Base-by-base conservation (phyloP, 768 basidiomycete species). In the Pulveroboletus sp. region DNA sequence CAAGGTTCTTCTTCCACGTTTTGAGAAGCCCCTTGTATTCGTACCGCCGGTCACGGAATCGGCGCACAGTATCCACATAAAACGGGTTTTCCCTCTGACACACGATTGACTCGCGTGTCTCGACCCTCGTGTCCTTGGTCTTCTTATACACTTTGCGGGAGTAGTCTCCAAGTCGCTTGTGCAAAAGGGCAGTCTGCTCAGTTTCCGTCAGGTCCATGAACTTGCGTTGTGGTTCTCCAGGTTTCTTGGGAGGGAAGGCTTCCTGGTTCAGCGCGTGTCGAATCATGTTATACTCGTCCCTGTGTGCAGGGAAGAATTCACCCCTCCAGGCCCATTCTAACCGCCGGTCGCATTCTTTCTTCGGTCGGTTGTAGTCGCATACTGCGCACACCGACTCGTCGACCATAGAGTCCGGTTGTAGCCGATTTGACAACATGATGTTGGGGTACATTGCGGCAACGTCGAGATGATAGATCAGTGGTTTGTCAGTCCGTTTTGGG, bases 391-490 rank as follows among this genome's bases (percentile, higher is more conserved):
- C 87, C 17, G 95, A 84, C 67, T 98, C 97, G 61, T 94, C 92
- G 10, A 97, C 87, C 73, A 98, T 89, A 2, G 97, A 97, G 69
- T 99, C 97, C 2, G 97, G 97, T 59, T 99, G 97, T 2, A 99
- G 78, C 29, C 97, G 90, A 65, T 99, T 99, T 16, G 94, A 97
- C 75, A 99, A 85, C 97, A 99, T 99, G 81, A 99, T 98, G 69
- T 98, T 99, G 48, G 97, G 97, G 67, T 99, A 98, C 97, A 99
- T 99, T 54, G 97, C 97, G 3, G 97, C 97, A 53, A 99, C 97
- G 61, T 99, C 97, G 61, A 98, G 71, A 68, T 99, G 97, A 70
- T 99, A 99, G 63, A 99, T 98, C 54, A 98, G 82, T 0, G 97
- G 97, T 12, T 84, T 89, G 72, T 98, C 94, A 36, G 76, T 75